Evolutionary conservation across 2,329 filamentous ascomycete species (phyloP).

Genomic region (Alternaria burnsii): DNA sequence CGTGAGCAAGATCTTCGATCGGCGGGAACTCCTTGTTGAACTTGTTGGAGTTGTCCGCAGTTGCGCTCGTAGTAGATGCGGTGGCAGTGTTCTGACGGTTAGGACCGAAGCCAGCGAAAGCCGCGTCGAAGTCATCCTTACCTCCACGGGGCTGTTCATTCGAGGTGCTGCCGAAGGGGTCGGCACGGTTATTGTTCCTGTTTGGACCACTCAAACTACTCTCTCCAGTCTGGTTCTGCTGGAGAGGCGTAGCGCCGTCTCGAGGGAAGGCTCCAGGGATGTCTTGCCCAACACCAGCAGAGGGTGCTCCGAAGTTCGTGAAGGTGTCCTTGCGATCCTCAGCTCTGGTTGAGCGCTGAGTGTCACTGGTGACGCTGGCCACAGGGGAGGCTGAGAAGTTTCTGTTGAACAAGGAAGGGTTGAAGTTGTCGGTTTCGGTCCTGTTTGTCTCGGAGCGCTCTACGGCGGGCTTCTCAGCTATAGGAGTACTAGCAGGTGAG

Average conservation of each 20-base stretch:
- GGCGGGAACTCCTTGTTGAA: constrained; percentile 89
- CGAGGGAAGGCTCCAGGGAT: constrained; percentile 61
- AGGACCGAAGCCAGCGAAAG: constrained; percentile 76
- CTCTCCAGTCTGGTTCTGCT: constrained; percentile 59
- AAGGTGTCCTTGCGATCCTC: constrained; percentile 54
- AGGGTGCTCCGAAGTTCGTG: constrained; percentile 48
- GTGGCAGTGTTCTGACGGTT: constrained; percentile 61
- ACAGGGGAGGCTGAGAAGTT: constrained; percentile 52
- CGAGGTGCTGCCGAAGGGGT: constrained; percentile 51
- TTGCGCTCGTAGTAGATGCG: constrained; percentile 41
- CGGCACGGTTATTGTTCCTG: constrained; percentile 52
- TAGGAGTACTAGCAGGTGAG: constrained; percentile 59
- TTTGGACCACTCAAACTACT: constrained; percentile 59
- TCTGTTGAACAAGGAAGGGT: constrained; percentile 49
- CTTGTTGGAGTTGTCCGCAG: constrained; percentile 51
- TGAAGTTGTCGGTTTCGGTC: constrained; percentile 48
- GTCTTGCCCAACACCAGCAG: constrained; percentile 34
- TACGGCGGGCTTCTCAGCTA: constrained; percentile 56
- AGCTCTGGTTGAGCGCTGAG: constrained; percentile 45
- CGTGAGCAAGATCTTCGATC: constrained; percentile 83
- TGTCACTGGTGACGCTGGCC: constrained; percentile 52
- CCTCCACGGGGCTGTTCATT: constrained; percentile 53
- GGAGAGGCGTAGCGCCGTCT: constrained; percentile 53
- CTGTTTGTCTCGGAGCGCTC: constrained; percentile 48
- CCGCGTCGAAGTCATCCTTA: constrained; percentile 85